Base-by-base conservation (phyloP, 257 asterid species). In the Agastache rugosa region DNA sequence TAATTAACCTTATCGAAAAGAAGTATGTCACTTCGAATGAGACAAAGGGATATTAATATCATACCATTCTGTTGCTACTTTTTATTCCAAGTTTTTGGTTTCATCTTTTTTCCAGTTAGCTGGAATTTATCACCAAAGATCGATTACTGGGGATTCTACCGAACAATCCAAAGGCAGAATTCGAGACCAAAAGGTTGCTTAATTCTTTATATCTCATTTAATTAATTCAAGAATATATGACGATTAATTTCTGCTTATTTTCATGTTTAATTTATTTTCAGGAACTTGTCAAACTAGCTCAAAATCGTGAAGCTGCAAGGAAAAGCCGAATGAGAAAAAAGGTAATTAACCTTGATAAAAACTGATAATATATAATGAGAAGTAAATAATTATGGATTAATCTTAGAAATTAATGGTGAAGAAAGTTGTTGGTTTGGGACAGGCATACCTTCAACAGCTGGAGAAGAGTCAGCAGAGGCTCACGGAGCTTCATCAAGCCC, bases 291-390 rank as follows among this genome's bases (percentile, higher is more conserved):
- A 85, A 92, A 74, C 82, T 87, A 74, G 96, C 96, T 67, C 95
- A 87, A 78, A 92, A 92, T 78, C 85, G 97, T 3, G 97, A 90
- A 84, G 96, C 97, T 83, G 96, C 97, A 44, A 82, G 86, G 53
- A 90, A 84, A 80, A 85, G 97, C 39, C 87, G 97, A 2, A 67
- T 90, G 79, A 83, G 93, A 72, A 92, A 85, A 81, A 90, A 90
- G 75, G 97, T 89, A 83, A 48, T 23, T 0, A 48, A n/a, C 3
- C 19, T 25, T 27, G 2, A 41, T 17, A 69, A 51, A 10, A 3
- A 23, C 11, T 31, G 3, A 51, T 37, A 19, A 22, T 37, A 2
- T 37, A 37, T 42, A 11, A 10, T 10, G 0, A 25, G 4, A 29
- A 29, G 5, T 29, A 29, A 29, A 29, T 29, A 29, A 0, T 29